Evolutionary conservation across 2,329 filamentous ascomycete species (phyloP), one percentile per base, ranked within the genome.

Genomic region (Dactylonectria macrodidyma): DNA sequence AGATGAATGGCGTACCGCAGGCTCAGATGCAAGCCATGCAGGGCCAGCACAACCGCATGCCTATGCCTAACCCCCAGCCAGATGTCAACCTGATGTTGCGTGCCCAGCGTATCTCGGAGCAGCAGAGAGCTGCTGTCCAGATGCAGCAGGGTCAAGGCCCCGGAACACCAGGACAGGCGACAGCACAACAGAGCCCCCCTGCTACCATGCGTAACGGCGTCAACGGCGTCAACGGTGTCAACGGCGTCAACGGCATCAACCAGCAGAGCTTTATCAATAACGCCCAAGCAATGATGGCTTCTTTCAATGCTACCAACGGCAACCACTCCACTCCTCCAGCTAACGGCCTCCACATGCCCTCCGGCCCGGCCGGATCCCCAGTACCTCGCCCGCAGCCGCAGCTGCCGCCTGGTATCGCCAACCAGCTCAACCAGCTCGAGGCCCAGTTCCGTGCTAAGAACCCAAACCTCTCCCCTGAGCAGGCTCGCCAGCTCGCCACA

Each of bases 1-100:
- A 89, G 48, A 87, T 93, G 83, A 89, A 89, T 66, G 88, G 88
- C 52, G 85, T 93, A 26, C 89, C 91, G 44, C 91, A 93, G 77
- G 90, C 92, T 26, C 92, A 92, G 71, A 87, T 94, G 83, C 91
- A 92, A 19, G 66, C 86, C 16, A 72, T 83, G 72, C 83, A 87
- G 69, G 84, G 83, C 6, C 87, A 92, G 71, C 86, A 90, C 69
- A 86, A 89, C 60, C 87, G 91, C 62, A 87, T 93, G 83, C 87
- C 89, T 2, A 79, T 81, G 71, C 78, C 79, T 2, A 80, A 80
- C 41, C 77, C 78, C 47, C 79, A 78, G 46, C 77, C 88, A 3
- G 88, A 90, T 67, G 82, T 88, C 30, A 85, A 85, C 62, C 79
- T 91, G 54, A 85, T 91, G 72, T 83, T 91, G 73, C 90, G 92